These are phyloP conservation scores for Obelidium mucronatum DNA, from an alignment of 192 early-diverging fungal genomes.

Conservation along the genomic window DNA sequence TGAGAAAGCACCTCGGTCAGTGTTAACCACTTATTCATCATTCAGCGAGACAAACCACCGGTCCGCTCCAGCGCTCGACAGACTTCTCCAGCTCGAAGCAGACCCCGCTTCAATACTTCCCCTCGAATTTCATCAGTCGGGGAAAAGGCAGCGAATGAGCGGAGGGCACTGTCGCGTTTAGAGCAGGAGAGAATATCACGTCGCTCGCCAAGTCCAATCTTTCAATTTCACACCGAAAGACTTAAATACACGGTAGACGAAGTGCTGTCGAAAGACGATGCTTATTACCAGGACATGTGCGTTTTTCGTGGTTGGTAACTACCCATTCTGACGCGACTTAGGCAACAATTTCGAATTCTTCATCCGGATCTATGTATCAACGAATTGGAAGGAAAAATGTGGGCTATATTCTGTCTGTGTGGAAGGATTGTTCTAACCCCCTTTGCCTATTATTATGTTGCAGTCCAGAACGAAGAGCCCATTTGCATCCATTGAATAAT, in stretches of 20 bases:
- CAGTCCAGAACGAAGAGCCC: slow-evolving; percentile 1
- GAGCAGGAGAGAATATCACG: neutral
- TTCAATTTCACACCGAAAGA: slow-evolving; percentile 34
- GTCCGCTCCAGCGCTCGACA: too few species aligned
- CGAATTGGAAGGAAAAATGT: slow-evolving; percentile 28
- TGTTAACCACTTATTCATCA: too few species aligned
- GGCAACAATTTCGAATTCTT: slow-evolving; percentile 25
- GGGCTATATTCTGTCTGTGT: neutral
- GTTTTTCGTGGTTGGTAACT: too few species aligned
- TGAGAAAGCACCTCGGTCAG: too few species aligned
- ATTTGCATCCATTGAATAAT: neutral
- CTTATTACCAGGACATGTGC: slow-evolving; percentile 20
- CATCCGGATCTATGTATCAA: slow-evolving; percentile 32
- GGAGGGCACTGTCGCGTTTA: neutral
- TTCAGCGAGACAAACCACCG: too few species aligned
- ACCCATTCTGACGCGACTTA: neutral
- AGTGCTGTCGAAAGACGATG: slow-evolving; percentile 21
- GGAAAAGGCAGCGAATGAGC: neutral
- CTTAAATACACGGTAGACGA: slow-evolving; percentile 20
- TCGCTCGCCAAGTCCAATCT: slow-evolving; percentile 20
- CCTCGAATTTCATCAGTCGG: slow-evolving; percentile 2
- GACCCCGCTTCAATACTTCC: slow-evolving; percentile 18
- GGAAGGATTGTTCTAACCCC: neutral
- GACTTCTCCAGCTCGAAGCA: neutral
- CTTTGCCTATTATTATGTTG: neutral